phyloP scores from a whole-genome alignment of 2,329 filamentous ascomycete species.

The Penicillium rolfsii region DNA sequence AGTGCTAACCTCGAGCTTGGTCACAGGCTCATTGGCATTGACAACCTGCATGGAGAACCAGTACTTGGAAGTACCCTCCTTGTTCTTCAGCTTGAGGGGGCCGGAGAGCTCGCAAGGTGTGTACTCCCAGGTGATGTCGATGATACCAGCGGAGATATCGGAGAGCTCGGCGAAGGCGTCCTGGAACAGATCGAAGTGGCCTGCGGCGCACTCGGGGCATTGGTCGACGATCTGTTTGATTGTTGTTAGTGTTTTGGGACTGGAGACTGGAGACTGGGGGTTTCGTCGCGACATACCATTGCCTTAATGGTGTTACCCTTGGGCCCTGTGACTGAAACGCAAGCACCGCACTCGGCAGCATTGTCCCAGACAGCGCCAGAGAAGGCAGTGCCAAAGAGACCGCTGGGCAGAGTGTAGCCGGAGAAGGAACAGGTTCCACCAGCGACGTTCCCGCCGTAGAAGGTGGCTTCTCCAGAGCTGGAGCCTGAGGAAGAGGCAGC shows the following conservation, averaged over 20 bases:
- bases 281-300: constrained; percentile 55
- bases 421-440: constrained; percentile 68
- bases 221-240: constrained; percentile 57
- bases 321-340: constrained; percentile 57
- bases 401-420: constrained; percentile 63
- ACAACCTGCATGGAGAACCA: constrained; percentile 68
- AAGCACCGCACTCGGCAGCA: constrained; percentile 63
- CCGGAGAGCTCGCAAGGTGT: constrained; percentile 57
- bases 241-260: not conserved
- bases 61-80: constrained; percentile 51
- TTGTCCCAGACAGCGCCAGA: constrained; percentile 59
- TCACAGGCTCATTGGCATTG: constrained; percentile 62
- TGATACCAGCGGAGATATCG: constrained; percentile 50
- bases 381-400: constrained; percentile 63
- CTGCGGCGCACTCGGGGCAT: constrained; percentile 58
- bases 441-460: constrained; percentile 59
- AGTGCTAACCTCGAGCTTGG: constrained; percentile 62
- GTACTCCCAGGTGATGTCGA: constrained; percentile 55
- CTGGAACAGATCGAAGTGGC: constrained; percentile 61
- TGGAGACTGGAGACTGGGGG: too few species aligned
- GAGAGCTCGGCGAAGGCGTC: constrained; percentile 56
- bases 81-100: constrained; percentile 57
- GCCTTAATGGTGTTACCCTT: constrained; percentile 62
- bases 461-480: constrained; percentile 52
- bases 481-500: constrained; percentile 3